Base-by-base conservation (phyloP, 139 green algal genomes). In the Desmodesmus armatus region DNA sequence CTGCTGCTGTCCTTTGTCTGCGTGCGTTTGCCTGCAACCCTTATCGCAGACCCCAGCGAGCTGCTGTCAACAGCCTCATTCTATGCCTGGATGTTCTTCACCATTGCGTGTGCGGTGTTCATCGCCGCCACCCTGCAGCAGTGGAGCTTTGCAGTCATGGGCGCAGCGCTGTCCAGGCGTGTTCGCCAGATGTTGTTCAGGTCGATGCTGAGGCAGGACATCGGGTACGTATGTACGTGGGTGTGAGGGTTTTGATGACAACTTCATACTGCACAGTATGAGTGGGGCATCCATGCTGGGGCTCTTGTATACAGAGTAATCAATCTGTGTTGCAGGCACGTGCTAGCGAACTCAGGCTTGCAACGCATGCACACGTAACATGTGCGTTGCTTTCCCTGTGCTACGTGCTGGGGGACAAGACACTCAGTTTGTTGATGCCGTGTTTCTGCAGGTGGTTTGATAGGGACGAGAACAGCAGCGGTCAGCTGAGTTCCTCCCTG, bases 111-210 rank as follows among this genome's bases (percentile, higher is more conserved):
- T 2, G 90, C 74, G 6, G 77, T 87, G 17, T 66, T 96, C 31
- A 37, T 94, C 0, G 29, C 77, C 0, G 69, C 88, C 2, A 5
- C 86, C 23, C 29, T 88, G 44, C 90, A 93, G 87, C 85, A 85
- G 58, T 65, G 55, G 72, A 71, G 71, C 58, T 87, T 87, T 55
- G 76, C n/a, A 7, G 58, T 82, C n/a, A 72, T 72, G 58, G 82
- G 83, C 21, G 74, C 93, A 74, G 88, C 80, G 43, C 92, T 96
- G 87, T 88, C 90, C 7, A 71, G 73, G 21, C 88, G 94, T 43
- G 86, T 96, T 67, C 83, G 94, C 3, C n/a, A 89, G 43, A 67
- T 95, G 60, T 89, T 95, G 80, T 88, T 97, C 25, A 37, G 37
- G 7, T 72, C 92, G 13, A 89, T 96, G 31, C 87, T 97, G 41